Evolutionary conservation across 495 filamentous ascomycete genomes (phyloP), one percentile per base, ranked within the genome.

Genomic region (Bombardia bombarda): DNA sequence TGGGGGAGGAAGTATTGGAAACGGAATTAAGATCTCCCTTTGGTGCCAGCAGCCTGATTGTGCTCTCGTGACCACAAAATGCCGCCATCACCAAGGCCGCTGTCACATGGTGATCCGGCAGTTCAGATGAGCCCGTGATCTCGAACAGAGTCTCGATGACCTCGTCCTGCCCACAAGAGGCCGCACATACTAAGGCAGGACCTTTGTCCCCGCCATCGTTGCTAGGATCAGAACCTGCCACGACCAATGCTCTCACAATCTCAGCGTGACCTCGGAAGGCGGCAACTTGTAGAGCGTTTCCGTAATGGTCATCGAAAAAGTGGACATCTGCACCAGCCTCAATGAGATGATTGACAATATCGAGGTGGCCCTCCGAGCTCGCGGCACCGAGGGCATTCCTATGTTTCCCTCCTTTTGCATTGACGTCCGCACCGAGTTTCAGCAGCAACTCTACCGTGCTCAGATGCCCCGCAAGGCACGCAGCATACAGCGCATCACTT

Each of bases 271-370:
- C 13, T 43, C 45, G 32, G 8, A 28, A 33, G 6, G 48, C 49
- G 5, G 55, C 55, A 2, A 41, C 42, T 35, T 58, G 52, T 4
- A 58, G 38, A 0, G 55, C 48, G 7, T 33, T 44, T 4, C 55
- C 52, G 18, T 44, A 55, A 13, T 47, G 26, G 6, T 50, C 53
- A 24, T 38, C 46, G 18, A 32, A 40, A 12, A 20, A 30, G 8
- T 25, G n/a, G 16, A 45, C 28, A 39, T 45, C 34, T 18, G 43
- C 43, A 16, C 34, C 34, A 4, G 7, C 34, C 12, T 31, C 14
- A 19, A 45, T 23, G 13, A 40, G 34, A 4, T 22, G 32, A n/a
- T 40, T 2, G 7, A 45, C 33, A 21, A 45, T 14, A 3, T 7
- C 18, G 3, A 38, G 24, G 24, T 45, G 22, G 6, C 43, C 43